phyloP scores from a whole-genome alignment of 192 early-diverging fungal genomes.

The Backusella psychrophila region DNA sequence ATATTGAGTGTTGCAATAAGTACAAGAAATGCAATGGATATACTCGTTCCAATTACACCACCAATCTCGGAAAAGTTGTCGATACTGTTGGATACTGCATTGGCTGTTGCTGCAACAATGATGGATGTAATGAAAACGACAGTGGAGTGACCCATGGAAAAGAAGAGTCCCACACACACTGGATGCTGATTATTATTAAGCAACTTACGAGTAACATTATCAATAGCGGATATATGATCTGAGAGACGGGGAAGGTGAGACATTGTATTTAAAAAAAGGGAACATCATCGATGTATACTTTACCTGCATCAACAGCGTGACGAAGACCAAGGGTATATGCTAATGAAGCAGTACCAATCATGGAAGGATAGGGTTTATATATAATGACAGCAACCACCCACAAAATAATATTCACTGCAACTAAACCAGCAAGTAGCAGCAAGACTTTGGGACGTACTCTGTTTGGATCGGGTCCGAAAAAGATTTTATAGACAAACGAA shows the following conservation, averaged over 20 bases:
- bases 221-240: conserved; percentile 75
- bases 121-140: conserved; percentile 56
- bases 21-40: conserved; percentile 57
- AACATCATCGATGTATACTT: not conserved
- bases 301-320: conserved; percentile 57
- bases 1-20: conserved; percentile 55
- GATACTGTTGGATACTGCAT: conserved; percentile 40
- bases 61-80: conserved; percentile 44
- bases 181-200: conserved; percentile 43
- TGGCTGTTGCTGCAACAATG: conserved; percentile 43
- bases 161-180: conserved; percentile 64
- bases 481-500: conserved; percentile 26
- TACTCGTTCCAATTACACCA: conserved; percentile 57
- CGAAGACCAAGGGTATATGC: conserved; percentile 54
- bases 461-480: conserved; percentile 34
- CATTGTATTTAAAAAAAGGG: not conserved
- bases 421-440: conserved; percentile 29
- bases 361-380: conserved; percentile 36
- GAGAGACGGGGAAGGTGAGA: not conserved
- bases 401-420: conserved; percentile 37
- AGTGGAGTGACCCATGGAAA: conserved; percentile 71
- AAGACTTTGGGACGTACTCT: conserved; percentile 35
- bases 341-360: conserved; percentile 43
- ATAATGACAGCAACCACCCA: conserved; percentile 42
- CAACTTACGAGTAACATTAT: conserved; percentile 68